These are phyloP conservation scores for Penicillium sclerotigenum DNA, from an alignment of 2,329 filamentous ascomycete genomes.

Conservation along the genomic window DNA sequence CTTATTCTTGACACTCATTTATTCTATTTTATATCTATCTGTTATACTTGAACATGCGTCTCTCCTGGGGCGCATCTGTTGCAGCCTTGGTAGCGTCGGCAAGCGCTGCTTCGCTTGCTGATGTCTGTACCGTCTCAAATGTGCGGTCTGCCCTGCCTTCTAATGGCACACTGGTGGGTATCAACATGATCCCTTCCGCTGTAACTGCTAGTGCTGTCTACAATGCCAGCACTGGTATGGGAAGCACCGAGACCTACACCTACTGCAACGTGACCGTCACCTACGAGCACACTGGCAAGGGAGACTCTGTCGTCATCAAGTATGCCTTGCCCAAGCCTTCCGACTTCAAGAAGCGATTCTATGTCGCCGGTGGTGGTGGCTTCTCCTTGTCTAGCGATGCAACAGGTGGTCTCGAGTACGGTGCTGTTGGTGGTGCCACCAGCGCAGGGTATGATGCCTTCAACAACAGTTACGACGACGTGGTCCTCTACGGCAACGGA, in stretches of 20 bases:
- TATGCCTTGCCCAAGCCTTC: slow-evolving; percentile 36
- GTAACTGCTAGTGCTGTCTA: slow-evolving; percentile 42
- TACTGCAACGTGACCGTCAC: slow-evolving; percentile 46
- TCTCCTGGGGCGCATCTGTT: slow-evolving; percentile 13
- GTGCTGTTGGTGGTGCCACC: slow-evolving; percentile 43
- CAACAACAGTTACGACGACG: slow-evolving; percentile 34
- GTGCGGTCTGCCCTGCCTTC: slow-evolving; percentile 44
- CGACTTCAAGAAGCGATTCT: slow-evolving; percentile 47
- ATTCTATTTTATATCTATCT: not conserved
- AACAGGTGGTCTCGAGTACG: slow-evolving; percentile 44
- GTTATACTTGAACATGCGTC: slow-evolving; percentile 24
- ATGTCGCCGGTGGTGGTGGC: slow-evolving; percentile 46
- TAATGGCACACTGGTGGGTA: slow-evolving; percentile 43
- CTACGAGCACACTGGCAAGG: slow-evolving; percentile 44
- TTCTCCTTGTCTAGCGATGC: slow-evolving; percentile 40
- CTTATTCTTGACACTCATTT: not conserved
- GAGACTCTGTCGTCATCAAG: slow-evolving; percentile 39
- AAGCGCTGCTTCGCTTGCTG: slow-evolving; percentile 36
- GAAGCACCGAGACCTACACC: slow-evolving; percentile 24
- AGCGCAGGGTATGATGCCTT: slow-evolving; percentile 48
- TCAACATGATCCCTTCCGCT: slow-evolving; percentile 42
- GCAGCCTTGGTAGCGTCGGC: slow-evolving; percentile 28
- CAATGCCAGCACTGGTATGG: slow-evolving; percentile 31
- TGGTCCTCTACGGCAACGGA: slow-evolving; percentile 49
- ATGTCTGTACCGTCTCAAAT: slow-evolving; percentile 45